Base-by-base conservation (phyloP, 345 rosid genomes). In the Leavenworthia alabamica region DNA sequence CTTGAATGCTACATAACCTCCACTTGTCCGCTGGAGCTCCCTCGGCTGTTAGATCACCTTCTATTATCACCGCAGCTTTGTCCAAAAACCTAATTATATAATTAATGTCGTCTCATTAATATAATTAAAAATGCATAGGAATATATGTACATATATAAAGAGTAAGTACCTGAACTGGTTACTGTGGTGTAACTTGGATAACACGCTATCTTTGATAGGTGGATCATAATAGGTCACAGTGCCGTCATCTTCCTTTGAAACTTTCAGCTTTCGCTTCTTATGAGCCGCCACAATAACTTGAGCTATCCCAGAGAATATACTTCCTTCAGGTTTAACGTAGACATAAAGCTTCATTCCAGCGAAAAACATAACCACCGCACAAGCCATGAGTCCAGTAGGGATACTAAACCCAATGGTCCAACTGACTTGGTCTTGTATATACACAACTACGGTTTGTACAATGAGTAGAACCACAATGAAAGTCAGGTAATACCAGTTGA, bases 401-500 rank as follows among this genome's bases (percentile, higher is more conserved):
- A 91, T 71, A 6, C 83, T 86, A 39, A 88, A 86, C 0, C 98
- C 98, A 2, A 79, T 9, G 3, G 73, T 79, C 98, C 98, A 91
- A 31, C 96, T 86, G 16, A 91, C 47, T 5, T 82, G 67, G 56
- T 83, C 82, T 55, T 91, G 98, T 45, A 91, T 64, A 57, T 91
- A 91, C 7, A 88, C 88, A 63, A 91, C 76, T 0, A 83, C 51
- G 3, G 95, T 86, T 53, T 42, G 67, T 37, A 86, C 42, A 42
- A 91, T 59, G 60, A 86, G 27, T 1, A 83, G 20, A 17, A 86
- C 86, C 3, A 82, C 46, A 5, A 88, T 88, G 71, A 86, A 86
- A 11, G 86, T 62, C 26, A 73, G 40, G 79, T 82, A 88, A 71
- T 88, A 89, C 85, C 90, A 86, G 31, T 84, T 91, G 77, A 65